Conservation (phyloP, 257 asterid genomes). For the Linaria vulgaris region DNA sequence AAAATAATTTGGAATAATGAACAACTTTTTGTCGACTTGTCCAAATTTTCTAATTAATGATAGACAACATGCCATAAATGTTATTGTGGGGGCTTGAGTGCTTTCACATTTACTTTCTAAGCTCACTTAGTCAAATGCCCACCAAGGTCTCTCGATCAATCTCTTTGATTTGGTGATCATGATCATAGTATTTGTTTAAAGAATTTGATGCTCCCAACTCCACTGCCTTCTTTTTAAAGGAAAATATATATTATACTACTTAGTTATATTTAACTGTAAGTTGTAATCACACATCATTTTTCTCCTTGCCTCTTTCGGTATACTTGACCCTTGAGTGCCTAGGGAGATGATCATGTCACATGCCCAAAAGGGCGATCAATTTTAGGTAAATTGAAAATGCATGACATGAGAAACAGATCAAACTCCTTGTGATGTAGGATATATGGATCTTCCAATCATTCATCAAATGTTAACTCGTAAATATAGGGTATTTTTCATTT, state of each 20-base stretch:
- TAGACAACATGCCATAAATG: constrained; percentile 36
- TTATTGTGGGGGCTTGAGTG: constrained; percentile 29
- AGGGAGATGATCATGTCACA: neutral
- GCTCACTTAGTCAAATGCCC: constrained; percentile 34
- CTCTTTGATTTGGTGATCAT: neutral
- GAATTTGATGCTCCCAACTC: constrained; percentile 20
- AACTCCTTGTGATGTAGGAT: neutral
- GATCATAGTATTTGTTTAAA: neutral
- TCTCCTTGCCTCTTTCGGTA: neutral
- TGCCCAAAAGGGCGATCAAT: constrained; percentile 5
- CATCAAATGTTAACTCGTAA: too few relatives aligned
- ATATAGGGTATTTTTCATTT: too few relatives aligned
- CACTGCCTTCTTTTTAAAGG: neutral
- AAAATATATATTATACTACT: too few relatives aligned
- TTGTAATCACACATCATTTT: constrained; percentile 13
- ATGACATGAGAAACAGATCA: neutral
- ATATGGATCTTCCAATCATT: too few relatives aligned
- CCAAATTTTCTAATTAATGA: constrained; percentile 14
- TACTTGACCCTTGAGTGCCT: neutral
- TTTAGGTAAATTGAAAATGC: neutral
- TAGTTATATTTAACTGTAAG: neutral
- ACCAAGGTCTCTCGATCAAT: constrained; percentile 10
- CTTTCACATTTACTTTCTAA: constrained; percentile 23
- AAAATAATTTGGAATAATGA: constrained; percentile 1
- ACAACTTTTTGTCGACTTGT: constrained; percentile 7